These are phyloP conservation scores for Parafenestella ontariensis DNA, from an alignment of 2,329 filamentous ascomycete genomes.

Conservation along the genomic window DNA sequence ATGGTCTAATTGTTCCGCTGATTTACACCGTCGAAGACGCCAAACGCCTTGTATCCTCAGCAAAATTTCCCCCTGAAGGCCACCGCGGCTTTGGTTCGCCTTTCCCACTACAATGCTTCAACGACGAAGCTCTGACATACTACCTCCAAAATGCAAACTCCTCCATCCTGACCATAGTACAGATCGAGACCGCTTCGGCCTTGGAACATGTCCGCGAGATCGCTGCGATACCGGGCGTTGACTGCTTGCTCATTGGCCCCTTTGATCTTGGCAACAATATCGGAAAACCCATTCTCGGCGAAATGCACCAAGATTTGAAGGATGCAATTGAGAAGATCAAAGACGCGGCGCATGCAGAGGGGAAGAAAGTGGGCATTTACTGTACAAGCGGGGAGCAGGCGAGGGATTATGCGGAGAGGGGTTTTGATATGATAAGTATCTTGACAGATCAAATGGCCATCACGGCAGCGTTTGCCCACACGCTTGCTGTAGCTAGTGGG, in stretches of 20 bases:
- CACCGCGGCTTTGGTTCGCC: constrained; percentile 64
- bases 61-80: constrained; percentile 64
- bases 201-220: constrained; percentile 55
- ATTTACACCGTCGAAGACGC: constrained; percentile 62
- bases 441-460: constrained; percentile 57
- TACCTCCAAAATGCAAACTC: constrained; percentile 65
- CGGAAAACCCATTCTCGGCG: constrained; percentile 58
- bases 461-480: constrained; percentile 49
- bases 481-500: constrained; percentile 44
- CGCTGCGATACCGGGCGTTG: constrained; percentile 60
- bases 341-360: constrained; percentile 58
- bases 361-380: constrained; percentile 64
- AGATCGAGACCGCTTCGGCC: constrained; percentile 55
- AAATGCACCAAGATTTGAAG: constrained; percentile 59
- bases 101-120: constrained; percentile 58
- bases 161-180: constrained; percentile 58
- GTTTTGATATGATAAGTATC: constrained; percentile 62
- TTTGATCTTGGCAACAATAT: constrained; percentile 66
- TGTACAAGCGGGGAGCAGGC: constrained; percentile 61
- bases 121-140: constrained; percentile 51
- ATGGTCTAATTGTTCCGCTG: constrained; percentile 64
- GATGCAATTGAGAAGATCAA: constrained; percentile 60
- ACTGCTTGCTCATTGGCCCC: constrained; percentile 62
- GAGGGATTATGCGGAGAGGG: constrained; percentile 59
- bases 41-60: constrained; percentile 57